phyloP scores from a whole-genome alignment of 768 basidiomycete species.

The Nidula microcarpa region DNA sequence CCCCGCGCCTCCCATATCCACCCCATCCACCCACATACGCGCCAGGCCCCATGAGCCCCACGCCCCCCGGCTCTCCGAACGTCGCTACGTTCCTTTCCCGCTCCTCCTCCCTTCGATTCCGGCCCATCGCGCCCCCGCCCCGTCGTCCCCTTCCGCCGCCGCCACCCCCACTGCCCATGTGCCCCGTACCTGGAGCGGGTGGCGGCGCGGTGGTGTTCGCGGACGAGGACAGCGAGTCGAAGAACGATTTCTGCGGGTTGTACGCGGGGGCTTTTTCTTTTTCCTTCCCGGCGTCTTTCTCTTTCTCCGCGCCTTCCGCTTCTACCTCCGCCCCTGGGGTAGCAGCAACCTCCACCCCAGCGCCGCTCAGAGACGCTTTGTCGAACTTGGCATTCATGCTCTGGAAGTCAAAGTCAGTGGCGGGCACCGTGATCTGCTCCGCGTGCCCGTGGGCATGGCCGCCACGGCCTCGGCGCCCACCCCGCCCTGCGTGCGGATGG shows the following conservation, averaged over 20 bases:
- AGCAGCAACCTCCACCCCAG: slow-evolving; percentile 12
- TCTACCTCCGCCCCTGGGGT: slow-evolving; percentile 19
- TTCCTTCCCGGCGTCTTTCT: slow-evolving; percentile 27
- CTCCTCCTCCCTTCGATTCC: slow-evolving; percentile 79
- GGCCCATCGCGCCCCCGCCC: slow-evolving; percentile 46
- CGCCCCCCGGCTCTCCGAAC: slow-evolving; percentile 82
- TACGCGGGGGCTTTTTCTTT: slow-evolving; percentile 40
- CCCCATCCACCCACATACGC: slow-evolving; percentile 81
- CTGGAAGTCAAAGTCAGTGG: slow-evolving; percentile 81
- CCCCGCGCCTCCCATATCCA: slow-evolving; percentile 54
- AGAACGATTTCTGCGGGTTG: slow-evolving; percentile 78
- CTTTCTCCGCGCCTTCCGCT: slow-evolving; percentile 21
- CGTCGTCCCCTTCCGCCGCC: slow-evolving; percentile 39
- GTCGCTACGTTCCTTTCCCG: slow-evolving; percentile 82
- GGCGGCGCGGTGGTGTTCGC: slow-evolving; percentile 10
- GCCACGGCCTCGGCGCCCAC: slow-evolving; percentile 23
- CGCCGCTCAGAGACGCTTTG: slow-evolving; percentile 42
- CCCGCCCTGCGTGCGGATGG: slow-evolving; percentile 13
- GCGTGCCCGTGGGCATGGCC: slow-evolving; percentile 11
- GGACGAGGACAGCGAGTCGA: slow-evolving; percentile 61
- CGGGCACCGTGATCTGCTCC: slow-evolving; percentile 61
- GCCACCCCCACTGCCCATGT: slow-evolving; percentile 35
- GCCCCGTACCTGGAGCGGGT: slow-evolving; percentile 26
- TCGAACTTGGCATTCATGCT: slow-evolving; percentile 78
- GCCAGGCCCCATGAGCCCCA: slow-evolving; percentile 74